Percentiles rank a stretch among this genome's conserved stretches.
phyloP scores from a whole-genome alignment of 176 grass and related monocot genomes.

The Hyparrhenia diplandra region DNA sequence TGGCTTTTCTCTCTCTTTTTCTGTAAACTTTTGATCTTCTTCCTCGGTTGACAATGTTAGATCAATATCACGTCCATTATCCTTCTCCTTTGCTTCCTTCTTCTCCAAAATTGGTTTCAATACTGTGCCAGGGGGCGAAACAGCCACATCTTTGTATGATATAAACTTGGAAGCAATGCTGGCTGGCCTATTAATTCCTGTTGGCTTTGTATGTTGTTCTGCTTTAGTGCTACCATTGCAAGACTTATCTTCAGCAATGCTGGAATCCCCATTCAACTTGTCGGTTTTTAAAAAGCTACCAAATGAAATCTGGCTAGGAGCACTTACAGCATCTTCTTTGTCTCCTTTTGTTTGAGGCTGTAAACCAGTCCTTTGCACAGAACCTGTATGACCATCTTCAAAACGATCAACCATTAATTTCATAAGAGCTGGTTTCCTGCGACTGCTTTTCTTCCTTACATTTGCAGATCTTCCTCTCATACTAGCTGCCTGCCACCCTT shows the following conservation, averaged over 20 bases:
- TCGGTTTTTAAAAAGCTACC: constrained; percentile 36
- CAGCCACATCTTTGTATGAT: constrained; percentile 97
- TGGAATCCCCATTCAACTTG: constrained; percentile 36
- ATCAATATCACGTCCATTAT: constrained; percentile 34
- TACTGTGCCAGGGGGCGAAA: constrained; percentile 75
- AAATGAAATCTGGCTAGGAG: constrained; percentile 34
- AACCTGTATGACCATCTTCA: constrained; percentile 39
- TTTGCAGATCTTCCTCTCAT: constrained; percentile 67
- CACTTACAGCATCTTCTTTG: constrained; percentile 29
- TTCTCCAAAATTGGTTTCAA: constrained; percentile 71
- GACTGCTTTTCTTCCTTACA: constrained; percentile 51
- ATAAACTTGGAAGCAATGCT: constrained; percentile 72
- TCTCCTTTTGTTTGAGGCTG: constrained; percentile 29
- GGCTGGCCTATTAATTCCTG: constrained; percentile 38
- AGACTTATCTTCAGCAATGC: constrained; percentile 36
- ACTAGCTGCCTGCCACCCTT: constrained; percentile 91
- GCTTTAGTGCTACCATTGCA: constrained; percentile 1
- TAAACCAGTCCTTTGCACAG: constrained; percentile 34
- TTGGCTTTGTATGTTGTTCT: constrained; percentile 29
- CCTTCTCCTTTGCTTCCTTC: constrained; percentile 45
- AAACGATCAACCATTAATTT: constrained; percentile 56
- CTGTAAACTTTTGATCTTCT: constrained; percentile 44
- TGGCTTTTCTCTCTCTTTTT: constrained; percentile 46
- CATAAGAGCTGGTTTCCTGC: constrained; percentile 40
- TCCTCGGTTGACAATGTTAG: constrained; percentile 35